Conservation (phyloP, 1,284 basidiomycete species). For the Golubevia sp. region DNA sequence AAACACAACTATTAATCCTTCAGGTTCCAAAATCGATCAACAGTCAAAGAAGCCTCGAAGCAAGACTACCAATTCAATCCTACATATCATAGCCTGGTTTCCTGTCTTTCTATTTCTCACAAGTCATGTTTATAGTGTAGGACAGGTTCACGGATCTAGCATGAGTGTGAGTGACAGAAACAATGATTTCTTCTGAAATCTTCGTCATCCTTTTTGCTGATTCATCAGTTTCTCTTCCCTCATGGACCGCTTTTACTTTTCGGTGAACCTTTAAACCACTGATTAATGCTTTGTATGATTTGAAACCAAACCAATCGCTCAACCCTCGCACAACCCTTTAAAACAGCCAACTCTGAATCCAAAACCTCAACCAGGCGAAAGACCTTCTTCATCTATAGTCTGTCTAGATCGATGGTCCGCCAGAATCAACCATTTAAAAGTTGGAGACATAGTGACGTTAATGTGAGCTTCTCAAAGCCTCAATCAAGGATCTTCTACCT, state of each 20-base stretch:
- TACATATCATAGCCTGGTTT: slow-evolving; percentile 30
- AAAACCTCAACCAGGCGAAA: neutral
- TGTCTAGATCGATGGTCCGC: slow-evolving; percentile 31
- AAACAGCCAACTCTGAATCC: slow-evolving; percentile 3
- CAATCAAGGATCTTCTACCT: no score
- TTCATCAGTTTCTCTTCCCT: slow-evolving; percentile 4
- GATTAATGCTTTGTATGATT: no score
- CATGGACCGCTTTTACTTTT: no score
- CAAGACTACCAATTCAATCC: no score
- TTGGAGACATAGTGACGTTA: slow-evolving; percentile 46
- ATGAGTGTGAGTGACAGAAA: slow-evolving; percentile 25
- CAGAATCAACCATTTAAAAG: slow-evolving; percentile 7
- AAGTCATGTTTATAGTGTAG: slow-evolving; percentile 29
- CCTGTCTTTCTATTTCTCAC: slow-evolving; percentile 41
- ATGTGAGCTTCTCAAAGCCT: neutral
- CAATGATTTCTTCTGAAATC: neutral
- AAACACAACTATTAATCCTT: no score
- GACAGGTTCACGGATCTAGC: slow-evolving; percentile 39
- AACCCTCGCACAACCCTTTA: no score
- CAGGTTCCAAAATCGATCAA: no score
- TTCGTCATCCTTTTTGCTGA: slow-evolving; percentile 12
- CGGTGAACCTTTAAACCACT: no score
- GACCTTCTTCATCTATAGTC: slow-evolving; percentile 28
- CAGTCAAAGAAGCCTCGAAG: no score
- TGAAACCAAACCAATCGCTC: no score